A percentile compares a stretch with the other conserved stretches of the same genome.
Conservation (phyloP, 768 basidiomycete genomes). For the Saitozyma podzolica region DNA sequence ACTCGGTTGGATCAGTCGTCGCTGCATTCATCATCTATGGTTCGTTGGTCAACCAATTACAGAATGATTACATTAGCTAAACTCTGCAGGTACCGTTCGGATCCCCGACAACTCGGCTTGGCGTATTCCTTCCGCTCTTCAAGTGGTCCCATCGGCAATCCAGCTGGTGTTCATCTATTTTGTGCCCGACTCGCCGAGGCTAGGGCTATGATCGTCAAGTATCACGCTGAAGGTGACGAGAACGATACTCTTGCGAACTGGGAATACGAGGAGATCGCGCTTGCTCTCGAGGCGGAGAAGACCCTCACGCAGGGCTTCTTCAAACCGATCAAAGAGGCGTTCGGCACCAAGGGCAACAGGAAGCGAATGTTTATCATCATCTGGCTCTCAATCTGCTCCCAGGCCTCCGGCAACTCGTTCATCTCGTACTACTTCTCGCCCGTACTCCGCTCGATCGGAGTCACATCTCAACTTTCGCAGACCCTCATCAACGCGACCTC, state of each 20-base stretch:
- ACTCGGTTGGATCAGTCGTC: conserved; percentile 37
- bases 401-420: conserved; percentile 37
- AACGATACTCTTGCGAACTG: conserved; percentile 38
- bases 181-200: conserved; percentile 71
- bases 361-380: conserved; percentile 31
- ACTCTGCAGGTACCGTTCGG: too few species aligned
- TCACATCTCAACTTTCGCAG: conserved; percentile 29
- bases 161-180: conserved; percentile 61
- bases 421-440: conserved; percentile 38
- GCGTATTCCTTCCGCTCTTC: conserved; percentile 56
- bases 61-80: too few species aligned
- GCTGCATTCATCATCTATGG: conserved; percentile 85
- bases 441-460: conserved; percentile 44
- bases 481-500: conserved; percentile 33
- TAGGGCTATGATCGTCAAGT: conserved; percentile 23
- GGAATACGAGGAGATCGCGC: conserved; percentile 57
- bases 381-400: conserved; percentile 43
- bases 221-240: conserved; percentile 39
- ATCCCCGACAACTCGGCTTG: conserved; percentile 52
- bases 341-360: conserved; percentile 14
- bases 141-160: conserved; percentile 35
- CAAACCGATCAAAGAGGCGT: conserved; percentile 14
- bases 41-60: conserved; percentile 54
- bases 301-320: conserved; percentile 24
- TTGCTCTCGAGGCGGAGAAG: conserved; percentile 31